A percentile compares a stretch with the other conserved stretches of the same genome.
Evolutionary conservation across 2,329 filamentous ascomycete species (phyloP).

Genomic region (Aspergillus novofumigatus): DNA sequence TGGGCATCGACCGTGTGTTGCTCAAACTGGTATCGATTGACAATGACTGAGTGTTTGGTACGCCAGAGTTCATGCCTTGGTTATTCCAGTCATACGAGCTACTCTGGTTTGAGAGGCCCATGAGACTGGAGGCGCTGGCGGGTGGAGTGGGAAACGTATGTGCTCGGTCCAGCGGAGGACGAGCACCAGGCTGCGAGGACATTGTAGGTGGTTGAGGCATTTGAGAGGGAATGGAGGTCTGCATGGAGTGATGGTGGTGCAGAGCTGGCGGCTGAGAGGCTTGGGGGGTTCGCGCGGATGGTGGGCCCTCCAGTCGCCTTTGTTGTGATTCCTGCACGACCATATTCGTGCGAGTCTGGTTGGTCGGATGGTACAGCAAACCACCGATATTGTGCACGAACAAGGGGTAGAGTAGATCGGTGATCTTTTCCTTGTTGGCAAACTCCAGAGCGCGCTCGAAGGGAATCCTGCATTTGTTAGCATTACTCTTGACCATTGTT

Average conservation of each 20-base stretch:
- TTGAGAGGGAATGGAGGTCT: conserved; percentile 53
- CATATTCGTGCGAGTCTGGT: conserved; percentile 74
- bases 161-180: conserved; percentile 75
- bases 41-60: conserved; percentile 65
- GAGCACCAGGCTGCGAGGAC: conserved; percentile 55
- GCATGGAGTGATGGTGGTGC: conserved; percentile 64
- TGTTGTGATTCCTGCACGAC: conserved; percentile 81
- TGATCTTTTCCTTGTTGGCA: conserved; percentile 99
- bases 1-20: conserved; percentile 80
- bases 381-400: conserved; percentile 97
- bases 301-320: conserved; percentile 61
- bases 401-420: conserved; percentile 86
- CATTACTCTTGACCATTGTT: neutral
- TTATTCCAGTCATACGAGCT: conserved; percentile 74
- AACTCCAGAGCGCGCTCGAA: conserved; percentile 97
- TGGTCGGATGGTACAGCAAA: conserved; percentile 82
- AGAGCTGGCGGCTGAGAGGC: conserved; percentile 63
- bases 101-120: conserved; percentile 69
- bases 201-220: conserved; percentile 65
- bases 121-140: conserved; percentile 84
- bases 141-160: conserved; percentile 94
- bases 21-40: conserved; percentile 76
- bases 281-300: conserved; percentile 51
- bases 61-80: conserved; percentile 58
- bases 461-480: conserved; percentile 68